Evolutionary conservation across 2,329 filamentous ascomycete species (phyloP).

Genomic region (Paramyrothecium roridum): DNA sequence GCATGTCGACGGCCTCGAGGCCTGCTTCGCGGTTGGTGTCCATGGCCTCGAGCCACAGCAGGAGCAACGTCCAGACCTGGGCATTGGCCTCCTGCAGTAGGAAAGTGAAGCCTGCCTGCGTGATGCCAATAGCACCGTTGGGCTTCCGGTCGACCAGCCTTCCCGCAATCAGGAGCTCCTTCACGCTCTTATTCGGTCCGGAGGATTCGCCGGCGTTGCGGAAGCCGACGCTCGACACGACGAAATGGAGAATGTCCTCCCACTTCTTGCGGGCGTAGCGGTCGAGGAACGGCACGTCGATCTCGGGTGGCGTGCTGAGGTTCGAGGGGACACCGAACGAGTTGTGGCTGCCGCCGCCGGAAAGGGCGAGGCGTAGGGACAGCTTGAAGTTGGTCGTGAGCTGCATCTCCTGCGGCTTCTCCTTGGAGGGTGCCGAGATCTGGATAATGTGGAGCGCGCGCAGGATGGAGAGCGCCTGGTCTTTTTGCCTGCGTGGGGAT

Average conservation of each 20-base stretch:
- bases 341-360: slow-evolving; percentile 78
- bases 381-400: slow-evolving; percentile 79
- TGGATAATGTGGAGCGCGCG: slow-evolving; percentile 83
- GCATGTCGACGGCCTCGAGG: slow-evolving; percentile 88
- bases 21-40: slow-evolving; percentile 55
- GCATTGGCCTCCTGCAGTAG: slow-evolving; percentile 92
- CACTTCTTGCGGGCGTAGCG: slow-evolving; percentile 83
- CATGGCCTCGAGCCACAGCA: slow-evolving; percentile 87
- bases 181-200: slow-evolving; percentile 72
- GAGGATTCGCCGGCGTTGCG: slow-evolving; percentile 41
- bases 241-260: slow-evolving; percentile 94
- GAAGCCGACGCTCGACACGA: slow-evolving; percentile 73
- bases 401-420: slow-evolving; percentile 66
- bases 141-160: slow-evolving; percentile 68
- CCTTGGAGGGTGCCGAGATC: slow-evolving; percentile 58
- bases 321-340: slow-evolving; percentile 87
- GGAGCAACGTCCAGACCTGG: slow-evolving; percentile 92
- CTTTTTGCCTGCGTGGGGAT: slow-evolving; percentile 59
- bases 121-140: slow-evolving; percentile 74
- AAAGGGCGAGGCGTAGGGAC: slow-evolving; percentile 82
- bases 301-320: slow-evolving; percentile 56
- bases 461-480: slow-evolving; percentile 78
- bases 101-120: slow-evolving; percentile 90
- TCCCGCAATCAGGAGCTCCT: slow-evolving; percentile 76
- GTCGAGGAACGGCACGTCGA: slow-evolving; percentile 74